Percentiles rank a stretch among this genome's conserved stretches.
Conservation (phyloP, 2,329 filamentous ascomycete species). For the Lecanosticta acicola region DNA sequence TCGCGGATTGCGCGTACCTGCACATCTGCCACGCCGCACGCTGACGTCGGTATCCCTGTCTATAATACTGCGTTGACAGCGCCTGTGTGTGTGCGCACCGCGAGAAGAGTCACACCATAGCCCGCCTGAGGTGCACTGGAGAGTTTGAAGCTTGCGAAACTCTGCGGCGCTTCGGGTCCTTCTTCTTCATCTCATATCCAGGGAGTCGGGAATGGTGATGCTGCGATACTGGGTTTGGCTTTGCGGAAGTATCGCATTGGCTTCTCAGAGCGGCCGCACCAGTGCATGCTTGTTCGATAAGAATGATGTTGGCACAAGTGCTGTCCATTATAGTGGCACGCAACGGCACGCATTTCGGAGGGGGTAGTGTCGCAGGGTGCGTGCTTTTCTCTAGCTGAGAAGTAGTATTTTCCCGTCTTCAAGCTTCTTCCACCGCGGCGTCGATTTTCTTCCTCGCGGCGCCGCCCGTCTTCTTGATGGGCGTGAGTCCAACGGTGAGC, state of each 20-base stretch:
- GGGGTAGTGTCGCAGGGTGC: too few species aligned
- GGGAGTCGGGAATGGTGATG: too few species aligned
- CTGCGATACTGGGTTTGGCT: too few species aligned
- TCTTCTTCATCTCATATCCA: too few species aligned
- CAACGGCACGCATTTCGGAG: not conserved
- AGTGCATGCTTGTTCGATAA: too few species aligned
- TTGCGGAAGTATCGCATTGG: not conserved
- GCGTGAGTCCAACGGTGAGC: slow-evolving; percentile 13
- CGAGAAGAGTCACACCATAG: too few species aligned
- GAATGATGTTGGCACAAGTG: not conserved
- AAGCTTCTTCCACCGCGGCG: slow-evolving; percentile 3
- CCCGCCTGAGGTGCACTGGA: not conserved
- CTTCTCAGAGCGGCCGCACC: too few species aligned
- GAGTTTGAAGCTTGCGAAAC: not conserved
- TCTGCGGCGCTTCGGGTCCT: not conserved
- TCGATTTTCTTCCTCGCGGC: not conserved
- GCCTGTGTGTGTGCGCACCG: too few species aligned
- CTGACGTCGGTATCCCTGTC: not conserved
- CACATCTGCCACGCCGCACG: not conserved
- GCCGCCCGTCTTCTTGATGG: not conserved
- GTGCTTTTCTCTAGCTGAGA: too few species aligned
- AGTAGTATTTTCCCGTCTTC: too few species aligned
- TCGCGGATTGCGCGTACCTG: too few species aligned
- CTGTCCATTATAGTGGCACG: not conserved
- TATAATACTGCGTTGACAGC: not conserved